A percentile compares a stretch with the other conserved stretches of the same genome.
phyloP scores from a whole-genome alignment of 345 rosid genomes.

The Eucalyptus cloeziana region DNA sequence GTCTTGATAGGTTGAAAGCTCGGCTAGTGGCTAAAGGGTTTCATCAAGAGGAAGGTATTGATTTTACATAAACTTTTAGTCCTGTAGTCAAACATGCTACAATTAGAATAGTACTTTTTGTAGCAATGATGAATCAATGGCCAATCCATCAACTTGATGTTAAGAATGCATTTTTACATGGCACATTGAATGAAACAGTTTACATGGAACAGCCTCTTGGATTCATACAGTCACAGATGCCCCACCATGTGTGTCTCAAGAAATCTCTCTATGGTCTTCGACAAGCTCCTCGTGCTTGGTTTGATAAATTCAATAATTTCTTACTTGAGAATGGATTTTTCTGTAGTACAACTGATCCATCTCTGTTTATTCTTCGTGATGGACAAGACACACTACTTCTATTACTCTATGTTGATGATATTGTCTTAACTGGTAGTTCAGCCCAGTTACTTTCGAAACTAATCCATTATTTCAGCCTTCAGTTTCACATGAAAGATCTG shows the following conservation, averaged over 20 bases:
- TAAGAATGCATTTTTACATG: background rate
- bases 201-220: background rate
- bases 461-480: background rate
- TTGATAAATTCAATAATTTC: background rate
- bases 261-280: background rate
- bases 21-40: background rate
- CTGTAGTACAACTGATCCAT: background rate
- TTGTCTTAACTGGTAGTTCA: background rate
- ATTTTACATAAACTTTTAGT: background rate
- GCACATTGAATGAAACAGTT: background rate
- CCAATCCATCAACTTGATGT: background rate
- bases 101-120: fast-evolving
- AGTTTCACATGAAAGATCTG: too few species aligned
- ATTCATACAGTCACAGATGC: background rate
- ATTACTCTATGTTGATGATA: background rate
- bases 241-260: background rate
- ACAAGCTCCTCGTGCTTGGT: background rate
- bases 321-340: background rate
- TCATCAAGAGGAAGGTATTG: background rate
- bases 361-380: background rate
- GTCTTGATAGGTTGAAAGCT: background rate
- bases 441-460: fast-evolving
- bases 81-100: background rate
- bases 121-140: background rate
- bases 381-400: fast-evolving